phyloP scores from a whole-genome alignment of 805 yeast genomes.

The Sugiyamaella floridensis region DNA sequence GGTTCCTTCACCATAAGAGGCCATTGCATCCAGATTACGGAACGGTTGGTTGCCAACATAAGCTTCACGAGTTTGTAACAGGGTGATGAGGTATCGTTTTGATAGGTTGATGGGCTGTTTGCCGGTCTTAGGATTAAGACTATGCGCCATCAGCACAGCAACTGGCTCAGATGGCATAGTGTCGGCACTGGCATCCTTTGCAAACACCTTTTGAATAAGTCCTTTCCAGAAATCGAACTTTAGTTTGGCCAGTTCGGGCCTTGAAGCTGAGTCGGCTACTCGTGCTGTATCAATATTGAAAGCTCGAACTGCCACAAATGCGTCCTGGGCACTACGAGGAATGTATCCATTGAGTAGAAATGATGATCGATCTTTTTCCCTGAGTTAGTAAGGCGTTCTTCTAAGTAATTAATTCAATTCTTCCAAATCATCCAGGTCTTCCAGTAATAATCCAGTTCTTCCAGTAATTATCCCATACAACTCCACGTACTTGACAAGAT shows the following conservation, averaged over 20 bases:
- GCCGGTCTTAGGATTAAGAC: conserved; percentile 31
- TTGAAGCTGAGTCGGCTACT: conserved; percentile 35
- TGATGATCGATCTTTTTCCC: conserved; percentile 51
- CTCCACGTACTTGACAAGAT: conserved; percentile 22
- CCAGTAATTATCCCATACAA: too few species aligned
- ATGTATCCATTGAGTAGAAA: conserved; percentile 59
- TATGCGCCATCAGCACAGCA: conserved; percentile 49
- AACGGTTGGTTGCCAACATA: conserved; percentile 45
- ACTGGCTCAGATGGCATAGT: conserved; percentile 54
- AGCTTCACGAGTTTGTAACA: conserved; percentile 51
- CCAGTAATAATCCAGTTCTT: too few species aligned
- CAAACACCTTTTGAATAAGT: conserved; percentile 42
- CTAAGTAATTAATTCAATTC: too few species aligned
- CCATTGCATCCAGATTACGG: conserved; percentile 47
- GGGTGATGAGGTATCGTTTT: conserved; percentile 47
- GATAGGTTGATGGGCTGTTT: conserved; percentile 40
- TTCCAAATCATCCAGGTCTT: too few species aligned
- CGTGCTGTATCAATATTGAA: conserved; percentile 59
- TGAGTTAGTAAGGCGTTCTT: not conserved
- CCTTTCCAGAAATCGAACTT: conserved; percentile 75
- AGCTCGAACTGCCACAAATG: conserved; percentile 57
- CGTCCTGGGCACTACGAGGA: conserved; percentile 56
- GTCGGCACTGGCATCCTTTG: conserved; percentile 22
- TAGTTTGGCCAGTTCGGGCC: conserved; percentile 35
- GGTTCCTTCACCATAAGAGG: conserved; percentile 75